Percentiles rank a stretch among this genome's conserved stretches.
phyloP scores from a whole-genome alignment of 805 yeast genomes.

The Danielozyma ontarioensis region DNA sequence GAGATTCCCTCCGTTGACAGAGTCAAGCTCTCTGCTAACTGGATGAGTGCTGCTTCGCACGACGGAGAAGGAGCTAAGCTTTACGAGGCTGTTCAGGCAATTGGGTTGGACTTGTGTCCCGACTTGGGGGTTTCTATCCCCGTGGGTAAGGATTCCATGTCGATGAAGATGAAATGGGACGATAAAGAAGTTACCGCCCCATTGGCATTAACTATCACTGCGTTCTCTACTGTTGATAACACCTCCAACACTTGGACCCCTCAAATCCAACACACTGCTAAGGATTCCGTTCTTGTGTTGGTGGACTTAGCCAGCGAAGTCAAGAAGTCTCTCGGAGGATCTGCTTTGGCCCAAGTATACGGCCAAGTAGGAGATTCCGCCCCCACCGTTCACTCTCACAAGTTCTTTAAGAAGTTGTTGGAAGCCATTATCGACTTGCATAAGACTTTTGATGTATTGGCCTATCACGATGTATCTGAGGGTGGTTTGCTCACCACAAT shows the following conservation, averaged over 20 bases:
- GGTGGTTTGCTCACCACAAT: slow-evolving; percentile 89
- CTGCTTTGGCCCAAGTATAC: slow-evolving; percentile 92
- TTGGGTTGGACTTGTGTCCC: slow-evolving; percentile 92
- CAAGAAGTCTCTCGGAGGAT: slow-evolving; percentile 74
- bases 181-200: slow-evolving; percentile 94
- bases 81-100: slow-evolving; percentile 95
- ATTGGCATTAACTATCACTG: slow-evolving; percentile 81
- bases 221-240: slow-evolving; percentile 81
- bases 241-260: slow-evolving; percentile 97
- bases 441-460: slow-evolving; percentile 56
- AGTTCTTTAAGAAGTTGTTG: slow-evolving; percentile 63
- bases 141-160: slow-evolving; percentile 98
- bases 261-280: slow-evolving; percentile 47
- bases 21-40: slow-evolving; percentile 89
- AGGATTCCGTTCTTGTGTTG: slow-evolving; percentile 60
- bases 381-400: slow-evolving; percentile 76
- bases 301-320: slow-evolving; percentile 69
- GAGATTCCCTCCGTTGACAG: slow-evolving; percentile 70
- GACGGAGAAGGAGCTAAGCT: slow-evolving; percentile 92
- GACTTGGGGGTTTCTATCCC: slow-evolving; percentile 89
- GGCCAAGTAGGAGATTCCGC: slow-evolving; percentile 76
- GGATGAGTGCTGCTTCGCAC: slow-evolving; percentile 98
- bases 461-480: slow-evolving; percentile 95
- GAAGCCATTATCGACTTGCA: slow-evolving; percentile 70
- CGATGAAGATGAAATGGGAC: slow-evolving; percentile 98